Evolutionary conservation across 345 rosid species (phyloP).

Genomic region (Xanthoceras sorbifolium): DNA sequence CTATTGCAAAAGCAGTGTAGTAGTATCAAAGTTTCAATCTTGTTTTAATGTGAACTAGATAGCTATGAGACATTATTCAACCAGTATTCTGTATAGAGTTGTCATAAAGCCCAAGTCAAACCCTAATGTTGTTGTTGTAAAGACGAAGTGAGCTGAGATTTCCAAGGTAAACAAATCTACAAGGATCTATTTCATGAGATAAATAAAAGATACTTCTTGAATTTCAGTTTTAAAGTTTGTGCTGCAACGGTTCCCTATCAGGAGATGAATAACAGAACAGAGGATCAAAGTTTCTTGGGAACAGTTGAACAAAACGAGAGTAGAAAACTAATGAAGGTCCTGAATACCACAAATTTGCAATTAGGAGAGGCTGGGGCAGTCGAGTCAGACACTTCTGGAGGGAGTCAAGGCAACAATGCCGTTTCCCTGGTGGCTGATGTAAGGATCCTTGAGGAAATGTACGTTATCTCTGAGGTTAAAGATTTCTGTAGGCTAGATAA

Average conservation of each 20-base stretch:
- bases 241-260: neutral
- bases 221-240: neutral
- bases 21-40: neutral
- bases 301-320: neutral
- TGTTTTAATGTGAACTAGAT: neutral
- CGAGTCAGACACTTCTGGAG: neutral
- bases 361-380: neutral
- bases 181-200: neutral
- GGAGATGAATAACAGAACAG: neutral
- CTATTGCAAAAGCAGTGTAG: neutral
- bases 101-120: neutral
- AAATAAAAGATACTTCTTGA: neutral
- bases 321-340: neutral
- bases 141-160: conserved; percentile 9
- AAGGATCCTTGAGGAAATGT: neutral
- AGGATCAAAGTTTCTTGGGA: conserved; percentile 2
- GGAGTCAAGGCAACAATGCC: neutral
- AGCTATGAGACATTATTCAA: neutral
- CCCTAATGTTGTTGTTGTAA: neutral
- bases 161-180: neutral
- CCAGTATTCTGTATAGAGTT: neutral
- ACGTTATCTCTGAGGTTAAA: neutral
- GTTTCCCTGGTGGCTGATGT: neutral
- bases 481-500: neutral
- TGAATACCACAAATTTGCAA: neutral